Evolutionary conservation across 1,139 yeast genomes (phyloP), one percentile per base, ranked within the genome.

Genomic region (Meyerozyma guilliermondii): DNA sequence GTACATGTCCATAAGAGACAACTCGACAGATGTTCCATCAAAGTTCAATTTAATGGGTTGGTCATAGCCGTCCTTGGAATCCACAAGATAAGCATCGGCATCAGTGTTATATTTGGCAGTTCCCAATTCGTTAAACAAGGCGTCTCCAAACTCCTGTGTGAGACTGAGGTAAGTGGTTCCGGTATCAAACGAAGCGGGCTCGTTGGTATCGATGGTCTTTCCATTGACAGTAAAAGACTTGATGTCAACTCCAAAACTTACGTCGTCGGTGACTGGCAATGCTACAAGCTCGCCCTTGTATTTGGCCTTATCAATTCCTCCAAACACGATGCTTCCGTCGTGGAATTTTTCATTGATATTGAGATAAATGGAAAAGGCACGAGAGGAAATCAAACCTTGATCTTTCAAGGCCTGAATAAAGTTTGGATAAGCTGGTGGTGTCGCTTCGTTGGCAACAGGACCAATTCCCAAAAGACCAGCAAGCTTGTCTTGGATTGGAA

Each of bases 401-500:
- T 23, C 38, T 41, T 44, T 45, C 43, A 51, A 41, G 11, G 46
- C 43, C 30, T 40, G 38, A 2, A 52, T 52, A 11, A 49, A 40
- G 41, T 51, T 51, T 28, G 43, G 41, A 42, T 51, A 51, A 3
- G 14, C 7, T 7, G 16, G 16, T 10, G 23, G 16, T 5, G 51
- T 47, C 18, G 44, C 37, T 34, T 49, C 51, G 41, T 44, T 40
- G 20, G 43, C 47, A 8, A 43, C 40, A 18, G 47, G 44, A 13
- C 52, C 54, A 17, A 51, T 48, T 4, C 54, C 54, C 6, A 51
- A 38, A 13, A 51, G 48, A 13, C 50, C 52, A 4, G 20, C 28
- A 5, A 5, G 30, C n/a, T 9, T 7, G n/a, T 9, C 9, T n/a
- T 11, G n/a, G 5, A 8, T 5, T 8, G 24, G 16, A 18, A 16